Conservation (phyloP, 805 yeast genomes). For the Candida tibetensis region DNA sequence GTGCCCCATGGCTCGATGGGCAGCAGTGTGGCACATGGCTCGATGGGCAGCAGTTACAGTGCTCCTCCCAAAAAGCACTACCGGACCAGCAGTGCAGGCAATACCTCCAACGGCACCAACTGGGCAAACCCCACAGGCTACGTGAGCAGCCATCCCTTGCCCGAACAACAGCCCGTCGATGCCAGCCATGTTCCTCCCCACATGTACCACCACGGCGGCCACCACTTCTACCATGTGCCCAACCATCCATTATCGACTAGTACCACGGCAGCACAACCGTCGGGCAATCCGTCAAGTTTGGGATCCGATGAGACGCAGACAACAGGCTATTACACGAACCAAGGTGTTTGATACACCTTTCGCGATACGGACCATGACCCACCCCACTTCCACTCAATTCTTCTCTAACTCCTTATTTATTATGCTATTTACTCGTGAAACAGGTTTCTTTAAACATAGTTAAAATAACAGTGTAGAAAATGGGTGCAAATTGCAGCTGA, state of each 20-base stretch:
- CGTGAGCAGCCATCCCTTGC: background rate
- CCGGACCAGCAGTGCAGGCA: conserved; percentile 8
- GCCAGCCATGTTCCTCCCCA: background rate
- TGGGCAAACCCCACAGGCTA: background rate
- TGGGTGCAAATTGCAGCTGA: background rate
- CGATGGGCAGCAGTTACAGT: conserved; percentile 5
- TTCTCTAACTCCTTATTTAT: background rate
- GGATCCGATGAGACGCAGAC: background rate
- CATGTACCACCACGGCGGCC: background rate
- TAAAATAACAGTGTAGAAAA: background rate
- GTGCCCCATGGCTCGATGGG: conserved; percentile 3
- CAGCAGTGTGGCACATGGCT: conserved; percentile 3
- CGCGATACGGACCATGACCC: too few relatives aligned
- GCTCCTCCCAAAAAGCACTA: conserved; percentile 10
- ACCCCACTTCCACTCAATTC: background rate
- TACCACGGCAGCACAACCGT: background rate
- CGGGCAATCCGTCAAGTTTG: background rate
- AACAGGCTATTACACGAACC: background rate
- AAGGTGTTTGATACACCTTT: background rate
- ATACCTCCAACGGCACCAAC: conserved; percentile 1
- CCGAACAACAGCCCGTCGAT: background rate
- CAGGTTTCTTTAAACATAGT: background rate
- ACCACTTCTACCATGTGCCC: background rate
- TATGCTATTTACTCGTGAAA: background rate
- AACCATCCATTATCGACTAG: background rate